Conservation (phyloP, 441 rosid genomes). For the Populus hybrid region DNA sequence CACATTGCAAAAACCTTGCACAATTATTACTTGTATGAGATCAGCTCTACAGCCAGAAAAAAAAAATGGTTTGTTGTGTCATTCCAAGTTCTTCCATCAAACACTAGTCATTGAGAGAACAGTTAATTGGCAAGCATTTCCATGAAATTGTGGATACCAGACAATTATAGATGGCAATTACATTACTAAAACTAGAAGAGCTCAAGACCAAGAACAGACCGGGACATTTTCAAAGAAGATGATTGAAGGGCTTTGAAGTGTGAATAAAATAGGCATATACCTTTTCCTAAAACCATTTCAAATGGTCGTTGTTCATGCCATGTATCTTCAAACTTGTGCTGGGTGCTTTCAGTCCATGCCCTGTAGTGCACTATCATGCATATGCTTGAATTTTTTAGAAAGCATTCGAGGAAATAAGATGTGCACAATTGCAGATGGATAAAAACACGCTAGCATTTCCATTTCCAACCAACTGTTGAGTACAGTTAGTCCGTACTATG, state of each 20-base stretch:
- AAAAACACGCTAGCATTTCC: background rate
- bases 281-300: conserved; percentile 86
- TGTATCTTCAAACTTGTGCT: conserved; percentile 89
- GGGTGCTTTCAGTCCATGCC: conserved; percentile 75
- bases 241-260: background rate
- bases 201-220: background rate
- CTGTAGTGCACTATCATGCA: conserved; percentile 65
- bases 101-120: background rate
- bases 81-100: background rate
- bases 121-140: background rate
- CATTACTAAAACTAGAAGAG: background rate
- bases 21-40: background rate
- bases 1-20: background rate
- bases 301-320: conserved; percentile 81
- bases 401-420: background rate
- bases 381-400: background rate
- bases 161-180: background rate
- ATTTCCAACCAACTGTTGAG: background rate
- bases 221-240: background rate
- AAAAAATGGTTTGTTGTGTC: background rate
- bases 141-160: background rate
- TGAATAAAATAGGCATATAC: conserved; percentile 28
- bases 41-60: background rate
- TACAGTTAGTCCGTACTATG: background rate
- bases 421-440: background rate